Evolutionary conservation across 345 rosid genomes (phyloP).

Genomic region (Capsella bursapastoris): DNA sequence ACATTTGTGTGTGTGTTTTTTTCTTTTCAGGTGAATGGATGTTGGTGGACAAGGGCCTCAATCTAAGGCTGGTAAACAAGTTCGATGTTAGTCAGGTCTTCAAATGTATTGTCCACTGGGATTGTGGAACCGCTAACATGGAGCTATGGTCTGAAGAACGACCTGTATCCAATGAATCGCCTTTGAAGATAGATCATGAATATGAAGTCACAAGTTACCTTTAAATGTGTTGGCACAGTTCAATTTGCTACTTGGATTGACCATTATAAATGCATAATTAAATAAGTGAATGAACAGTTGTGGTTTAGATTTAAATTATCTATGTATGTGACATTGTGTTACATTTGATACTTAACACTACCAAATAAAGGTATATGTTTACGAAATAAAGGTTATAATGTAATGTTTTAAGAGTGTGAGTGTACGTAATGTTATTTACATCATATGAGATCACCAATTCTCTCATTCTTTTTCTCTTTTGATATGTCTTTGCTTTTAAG

Average conservation of each 20-base stretch:
- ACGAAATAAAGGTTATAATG: too few species aligned
- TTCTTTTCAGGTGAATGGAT: conserved; percentile 71
- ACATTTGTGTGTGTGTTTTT: not conserved
- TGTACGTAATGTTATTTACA: too few species aligned
- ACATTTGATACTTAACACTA: too few species aligned
- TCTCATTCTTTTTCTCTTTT: too few species aligned
- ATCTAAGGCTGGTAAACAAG: conserved; percentile 59
- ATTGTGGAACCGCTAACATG: conserved; percentile 72
- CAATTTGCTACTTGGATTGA: not conserved
- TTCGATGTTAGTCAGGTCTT: conserved; percentile 58
- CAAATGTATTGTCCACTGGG: conserved; percentile 80
- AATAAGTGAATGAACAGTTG: conserved; percentile 21
- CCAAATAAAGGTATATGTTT: too few species aligned
- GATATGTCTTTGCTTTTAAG: too few species aligned
- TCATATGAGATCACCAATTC: too few species aligned
- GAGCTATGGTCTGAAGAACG: conserved; percentile 93
- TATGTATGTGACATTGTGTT: not conserved
- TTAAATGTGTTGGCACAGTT: conserved; percentile 17
- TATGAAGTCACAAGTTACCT: conserved; percentile 59
- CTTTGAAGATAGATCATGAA: conserved; percentile 61
- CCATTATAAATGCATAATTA: not conserved
- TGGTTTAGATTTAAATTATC: not conserved
- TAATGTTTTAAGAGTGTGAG: too few species aligned
- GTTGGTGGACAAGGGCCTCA: conserved; percentile 70
- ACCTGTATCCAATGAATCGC: conserved; percentile 76